These are phyloP conservation scores for Spathaspora girioi DNA, from an alignment of 805 yeast species.

Conservation along the genomic window DNA sequence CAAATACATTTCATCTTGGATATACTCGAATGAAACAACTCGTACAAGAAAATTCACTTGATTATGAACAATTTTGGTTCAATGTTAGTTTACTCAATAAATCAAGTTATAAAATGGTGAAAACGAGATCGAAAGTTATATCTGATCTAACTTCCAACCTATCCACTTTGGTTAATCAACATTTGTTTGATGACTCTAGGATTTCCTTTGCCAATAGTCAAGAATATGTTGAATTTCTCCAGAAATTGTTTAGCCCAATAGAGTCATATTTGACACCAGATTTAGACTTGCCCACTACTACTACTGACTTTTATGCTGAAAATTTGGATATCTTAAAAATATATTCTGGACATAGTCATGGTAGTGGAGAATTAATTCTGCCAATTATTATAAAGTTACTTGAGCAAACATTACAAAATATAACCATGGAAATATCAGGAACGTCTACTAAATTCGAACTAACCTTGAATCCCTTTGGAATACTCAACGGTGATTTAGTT, in stretches of 20 bases:
- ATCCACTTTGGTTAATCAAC: neutral
- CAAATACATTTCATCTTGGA: conserved; percentile 14
- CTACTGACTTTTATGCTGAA: conserved; percentile 10
- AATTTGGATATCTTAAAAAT: conserved; percentile 20
- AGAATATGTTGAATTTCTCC: no score
- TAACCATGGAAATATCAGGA: neutral
- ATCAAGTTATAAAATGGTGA: conserved; percentile 1
- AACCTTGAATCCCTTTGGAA: neutral
- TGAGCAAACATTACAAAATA: neutral
- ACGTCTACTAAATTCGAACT: neutral
- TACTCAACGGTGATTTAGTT: no score
- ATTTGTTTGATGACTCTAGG: neutral
- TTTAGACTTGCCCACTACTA: neutral
- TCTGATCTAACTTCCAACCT: neutral
- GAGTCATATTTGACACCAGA: no score
- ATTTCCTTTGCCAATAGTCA: neutral
- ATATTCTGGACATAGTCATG: conserved; percentile 9
- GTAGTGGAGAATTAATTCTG: neutral
- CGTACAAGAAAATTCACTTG: neutral
- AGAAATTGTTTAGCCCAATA: no score
- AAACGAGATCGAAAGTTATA: neutral
- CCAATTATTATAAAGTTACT: neutral
- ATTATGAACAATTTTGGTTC: conserved; percentile 4
- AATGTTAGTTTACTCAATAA: neutral
- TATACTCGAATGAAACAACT: conserved; percentile 1